Base-by-base conservation (phyloP, 2,329 filamentous ascomycete genomes). In the Exophiala sp. region DNA sequence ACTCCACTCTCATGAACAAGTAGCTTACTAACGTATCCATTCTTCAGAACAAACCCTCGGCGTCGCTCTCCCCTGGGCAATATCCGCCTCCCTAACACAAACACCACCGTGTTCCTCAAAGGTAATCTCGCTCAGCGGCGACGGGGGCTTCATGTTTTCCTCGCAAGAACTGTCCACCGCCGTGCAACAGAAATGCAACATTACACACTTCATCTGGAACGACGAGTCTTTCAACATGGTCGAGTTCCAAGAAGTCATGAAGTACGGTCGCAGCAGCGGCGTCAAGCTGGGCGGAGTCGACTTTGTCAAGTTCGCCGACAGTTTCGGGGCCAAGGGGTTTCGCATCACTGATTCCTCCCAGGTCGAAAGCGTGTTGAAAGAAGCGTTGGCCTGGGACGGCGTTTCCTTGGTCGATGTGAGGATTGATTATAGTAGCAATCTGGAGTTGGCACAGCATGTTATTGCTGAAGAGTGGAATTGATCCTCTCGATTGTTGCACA, bases 121-220 rank as follows among this genome's bases (percentile, higher is more conserved):
- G 48, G 71, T 75, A 21, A 61, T 75, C 30, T 69, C 65, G 32
- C 50, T 75, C 38, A 68, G 65, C 48, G 73, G 73, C 34, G 73
- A 75, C 57, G 73, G 73, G 14, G 73, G 72, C 16, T 75, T 75
- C 63, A 72, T 75, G 65, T 75, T 74, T 64, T 71, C 69, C 16
- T 66, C 66, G 0, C 70, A 73, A 52, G 73, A 75, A 52, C 62
- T 75, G 2, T 66, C 62, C 0, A 75, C 73, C 0, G 72, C 73
- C 3, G 71, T 75, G 13, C 66, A 68, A 55, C 71, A 74, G 42
- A 64, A 66, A 6, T 75, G 72, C 60, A 67, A 75, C 49, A 73
- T 75, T 57, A 74, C 73, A 14, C 73, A 75, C 56, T 74, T 75
- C 53, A 65, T 75, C 55, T 74, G 72, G 71, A 75, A 75, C 58